Evolutionary conservation across 331 rosid genomes (phyloP).

Genomic region (Pyracantha coccinea): DNA sequence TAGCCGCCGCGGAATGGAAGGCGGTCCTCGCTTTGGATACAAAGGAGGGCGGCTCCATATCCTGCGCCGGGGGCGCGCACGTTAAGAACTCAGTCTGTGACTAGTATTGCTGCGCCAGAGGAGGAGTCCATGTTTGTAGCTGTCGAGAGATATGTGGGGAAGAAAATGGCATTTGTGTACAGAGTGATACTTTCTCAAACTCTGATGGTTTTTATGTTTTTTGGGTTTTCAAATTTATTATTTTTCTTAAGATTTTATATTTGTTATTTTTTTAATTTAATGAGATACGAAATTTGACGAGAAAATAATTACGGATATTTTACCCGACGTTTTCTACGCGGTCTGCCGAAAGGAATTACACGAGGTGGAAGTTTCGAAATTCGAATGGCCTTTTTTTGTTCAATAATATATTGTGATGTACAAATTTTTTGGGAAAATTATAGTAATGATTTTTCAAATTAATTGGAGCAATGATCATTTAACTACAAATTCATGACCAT

Average conservation of each 20-base stretch:
- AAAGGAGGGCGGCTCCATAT: conserved; percentile 77
- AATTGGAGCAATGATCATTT: no score
- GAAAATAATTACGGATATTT: no score
- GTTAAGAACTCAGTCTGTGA: conserved; percentile 9
- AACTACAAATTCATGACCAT: no score
- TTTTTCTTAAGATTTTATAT: not conserved
- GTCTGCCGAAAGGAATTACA: no score
- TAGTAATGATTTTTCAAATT: no score
- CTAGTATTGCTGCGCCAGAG: not conserved
- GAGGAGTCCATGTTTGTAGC: not conserved
- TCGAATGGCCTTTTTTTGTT: no score
- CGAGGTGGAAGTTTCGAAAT: no score
- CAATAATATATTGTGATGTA: no score
- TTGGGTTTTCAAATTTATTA: not conserved
- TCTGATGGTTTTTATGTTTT: not conserved
- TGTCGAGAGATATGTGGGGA: not conserved
- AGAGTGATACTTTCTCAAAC: not conserved
- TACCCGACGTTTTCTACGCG: no score
- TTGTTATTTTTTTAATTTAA: not conserved
- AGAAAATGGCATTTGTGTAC: not conserved
- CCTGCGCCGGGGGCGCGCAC: conserved; percentile 25
- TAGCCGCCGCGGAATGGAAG: conserved; percentile 98
- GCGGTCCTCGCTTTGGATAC: conserved; percentile 93
- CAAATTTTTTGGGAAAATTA: no score
- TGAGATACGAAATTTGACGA: no score